Conservation (phyloP, 176 grass and related monocot genomes). For the Microstegium vimineum region DNA sequence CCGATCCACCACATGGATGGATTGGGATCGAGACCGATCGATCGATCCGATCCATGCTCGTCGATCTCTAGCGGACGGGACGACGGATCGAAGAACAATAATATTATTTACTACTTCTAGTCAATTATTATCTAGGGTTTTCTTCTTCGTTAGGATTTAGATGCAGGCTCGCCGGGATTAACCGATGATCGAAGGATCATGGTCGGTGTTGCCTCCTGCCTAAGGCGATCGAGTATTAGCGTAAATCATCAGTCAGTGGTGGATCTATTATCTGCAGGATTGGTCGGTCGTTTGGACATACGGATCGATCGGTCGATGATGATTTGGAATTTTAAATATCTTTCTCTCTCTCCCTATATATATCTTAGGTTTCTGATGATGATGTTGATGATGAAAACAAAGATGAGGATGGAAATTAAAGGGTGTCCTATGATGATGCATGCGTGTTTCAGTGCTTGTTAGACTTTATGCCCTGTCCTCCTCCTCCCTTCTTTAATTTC, state of each 20-base stretch:
- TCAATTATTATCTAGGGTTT: neutral
- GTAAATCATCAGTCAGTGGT: neutral
- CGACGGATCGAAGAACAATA: neutral
- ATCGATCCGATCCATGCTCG: neutral
- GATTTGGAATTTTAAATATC: neutral
- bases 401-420: neutral
- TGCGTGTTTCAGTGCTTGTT: conserved; percentile 35
- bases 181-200: conserved; percentile 43
- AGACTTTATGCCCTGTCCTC: neutral
- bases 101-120: neutral
- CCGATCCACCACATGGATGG: neutral
- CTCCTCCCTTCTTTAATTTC: neutral
- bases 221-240: neutral
- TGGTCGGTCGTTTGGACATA: conserved; percentile 4
- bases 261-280: conserved; percentile 16
- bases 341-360: neutral
- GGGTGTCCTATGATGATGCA: neutral
- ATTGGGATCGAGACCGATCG: no score
- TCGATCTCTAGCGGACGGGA: neutral
- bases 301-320: neutral
- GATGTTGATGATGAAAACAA: conserved; percentile 6
- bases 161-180: neutral
- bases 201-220: neutral
- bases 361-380: conserved; percentile 1
- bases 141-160: conserved; percentile 21